A percentile compares a stretch with the other conserved stretches of the same genome.
These are phyloP conservation scores for Penicillium coprophilum DNA, from an alignment of 495 filamentous ascomycete genomes.

Conservation along the genomic window DNA sequence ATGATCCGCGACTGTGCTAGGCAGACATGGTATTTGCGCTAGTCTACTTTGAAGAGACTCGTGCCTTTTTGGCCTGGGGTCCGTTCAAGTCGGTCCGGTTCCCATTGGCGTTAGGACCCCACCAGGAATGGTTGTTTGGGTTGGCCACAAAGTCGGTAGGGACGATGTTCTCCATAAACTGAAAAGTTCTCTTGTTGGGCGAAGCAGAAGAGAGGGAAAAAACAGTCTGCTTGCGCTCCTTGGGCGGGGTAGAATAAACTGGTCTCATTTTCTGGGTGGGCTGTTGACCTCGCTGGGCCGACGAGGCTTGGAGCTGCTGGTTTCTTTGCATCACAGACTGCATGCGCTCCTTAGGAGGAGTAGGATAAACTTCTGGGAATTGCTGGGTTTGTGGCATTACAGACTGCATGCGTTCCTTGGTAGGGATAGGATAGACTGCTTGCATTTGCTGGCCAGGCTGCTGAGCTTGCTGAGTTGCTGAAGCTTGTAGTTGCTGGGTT, in stretches of 20 bases:
- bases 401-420: not conserved
- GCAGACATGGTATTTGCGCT: not conserved
- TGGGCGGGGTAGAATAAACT: not conserved
- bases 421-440: not conserved
- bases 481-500: too few species aligned
- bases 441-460: not conserved
- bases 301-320: not conserved
- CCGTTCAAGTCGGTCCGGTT: constrained; percentile 24
- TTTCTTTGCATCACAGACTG: not conserved
- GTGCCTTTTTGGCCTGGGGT: constrained; percentile 12
- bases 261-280: not conserved
- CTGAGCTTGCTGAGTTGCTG: too few species aligned
- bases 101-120: constrained; percentile 13
- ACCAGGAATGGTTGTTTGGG: constrained; percentile 30
- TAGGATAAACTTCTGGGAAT: not conserved
- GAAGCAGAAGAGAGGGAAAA: not conserved
- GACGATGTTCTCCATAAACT: constrained; percentile 13
- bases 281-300: not conserved
- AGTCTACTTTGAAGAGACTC: not conserved
- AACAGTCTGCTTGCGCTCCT: not conserved
- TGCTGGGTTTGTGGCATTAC: not conserved
- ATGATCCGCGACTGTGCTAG: not conserved
- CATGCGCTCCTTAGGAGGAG: not conserved
- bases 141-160: constrained; percentile 27
- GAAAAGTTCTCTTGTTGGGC: constrained; percentile 11